Evolutionary conservation across 257 asterid genomes (phyloP).

Genomic region (Fraxinus anomala): DNA sequence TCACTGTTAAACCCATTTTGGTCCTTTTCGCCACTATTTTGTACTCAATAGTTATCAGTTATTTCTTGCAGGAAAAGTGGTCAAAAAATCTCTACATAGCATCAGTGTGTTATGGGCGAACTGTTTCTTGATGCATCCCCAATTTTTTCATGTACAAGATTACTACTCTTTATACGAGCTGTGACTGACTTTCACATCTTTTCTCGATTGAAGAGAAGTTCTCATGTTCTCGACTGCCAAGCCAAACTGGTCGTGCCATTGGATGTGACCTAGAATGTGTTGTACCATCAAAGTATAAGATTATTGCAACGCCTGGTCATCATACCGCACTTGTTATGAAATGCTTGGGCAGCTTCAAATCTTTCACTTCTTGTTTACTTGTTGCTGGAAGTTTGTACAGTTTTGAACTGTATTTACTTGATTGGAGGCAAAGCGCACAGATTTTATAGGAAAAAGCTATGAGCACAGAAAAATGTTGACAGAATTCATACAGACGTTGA

Average conservation of each 20-base stretch:
- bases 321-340: conserved; percentile 23
- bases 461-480: no score
- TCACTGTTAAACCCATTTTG: background rate
- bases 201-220: background rate
- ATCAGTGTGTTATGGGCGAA: conserved; percentile 45
- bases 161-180: conserved; percentile 2
- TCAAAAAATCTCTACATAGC: conserved; percentile 42
- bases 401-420: background rate
- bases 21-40: background rate
- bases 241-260: conserved; percentile 3
- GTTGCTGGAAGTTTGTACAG: conserved; percentile 34
- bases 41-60: conserved; percentile 2
- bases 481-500: no score
- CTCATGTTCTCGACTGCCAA: conserved; percentile 23
- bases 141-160: conserved; percentile 12
- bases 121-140: conserved; percentile 34
- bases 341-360: conserved; percentile 23
- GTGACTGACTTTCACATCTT: background rate
- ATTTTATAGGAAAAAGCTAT: background rate
- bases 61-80: conserved; percentile 49
- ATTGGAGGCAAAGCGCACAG: conserved; percentile 21
- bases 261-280: conserved; percentile 29
- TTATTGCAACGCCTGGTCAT: conserved; percentile 28
- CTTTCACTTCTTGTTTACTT: conserved; percentile 16
- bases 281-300: conserved; percentile 23